Base-by-base conservation (phyloP, 306 rosid genomes). In the Prunus padus region DNA sequence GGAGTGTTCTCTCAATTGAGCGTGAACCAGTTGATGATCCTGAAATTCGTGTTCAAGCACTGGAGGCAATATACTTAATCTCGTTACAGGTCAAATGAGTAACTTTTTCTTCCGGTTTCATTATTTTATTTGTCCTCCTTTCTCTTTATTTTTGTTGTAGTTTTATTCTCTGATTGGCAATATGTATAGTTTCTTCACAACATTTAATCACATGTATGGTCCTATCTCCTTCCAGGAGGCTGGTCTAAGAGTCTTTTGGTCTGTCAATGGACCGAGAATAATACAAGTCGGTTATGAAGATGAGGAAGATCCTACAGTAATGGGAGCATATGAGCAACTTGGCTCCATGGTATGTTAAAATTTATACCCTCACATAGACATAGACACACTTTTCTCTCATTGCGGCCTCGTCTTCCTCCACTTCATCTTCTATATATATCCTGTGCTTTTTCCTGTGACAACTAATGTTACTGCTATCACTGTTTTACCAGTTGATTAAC, bases 181-280 rank as follows among this genome's bases (percentile, higher is more conserved):
- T 2, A 70, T 30, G 19, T 70, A 49, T 49, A 28, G 40, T 75
- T 69, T 63, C 66, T 62, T 2, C 5, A 71, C 14, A 47, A 37
- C 63, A 15, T 50, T 47, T 59, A 40, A 25, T 67, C 77, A 42
- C 47, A 22, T 64, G 63, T 52, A 1, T 20, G 37, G 31, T 30
- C 71, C 59, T 49, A 1, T 59, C 65, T 26, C 74, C 30, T 74
- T 82, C 47, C 82, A 94, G 98, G 98, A 92, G 67, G 92, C 95
- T 33, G 98, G 98, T 65, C 90, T 91, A 69, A 88, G 93, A 81
- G 97, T 97, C 67, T 88, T 94, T 66, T 94, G 98, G 97, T 91
- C 95, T 65, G 84, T 94, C 77, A 90, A 94, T 65, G 98, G 98
- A 88, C 96, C 97, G 23, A 92, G 89, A 77, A 92, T 94, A 81